Base-by-base conservation (phyloP, 495 filamentous ascomycete species). In the Talaromyces proteolyticus region DNA sequence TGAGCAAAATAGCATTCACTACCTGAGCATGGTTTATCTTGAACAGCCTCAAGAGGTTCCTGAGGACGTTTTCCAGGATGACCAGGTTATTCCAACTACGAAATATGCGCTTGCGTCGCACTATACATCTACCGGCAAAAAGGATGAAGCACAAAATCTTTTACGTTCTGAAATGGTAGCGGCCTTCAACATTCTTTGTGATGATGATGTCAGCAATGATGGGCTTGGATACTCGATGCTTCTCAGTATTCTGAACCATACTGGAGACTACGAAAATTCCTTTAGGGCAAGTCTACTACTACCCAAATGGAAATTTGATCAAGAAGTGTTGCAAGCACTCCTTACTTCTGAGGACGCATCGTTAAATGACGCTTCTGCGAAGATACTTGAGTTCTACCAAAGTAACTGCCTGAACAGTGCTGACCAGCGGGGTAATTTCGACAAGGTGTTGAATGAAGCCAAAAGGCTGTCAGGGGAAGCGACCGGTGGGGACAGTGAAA, bases 221-320 rank as follows among this genome's bases (percentile, higher is more conserved):
- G 22, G 16, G 12, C 19, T 36, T 14, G 52, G 26, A 2, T 54
- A 39, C 17, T n/a, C 4, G 1, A 17, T 47, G 8, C 25, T 54
- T 17, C 40, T 42, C 16, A 17, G 7, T 37, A 6, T 47, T 6
- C 52, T 54, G 3, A 36, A 6, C 1, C 41, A 46, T 14, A 47
- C 11, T 19, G 52, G 47, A 38, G 52, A 54, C 23, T 51, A 41
- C 11, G 52, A 54, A n/a, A 50, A 47, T 46, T 24, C 46, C 14
- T 24, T 5, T 7, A 25, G 17, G 14, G 47, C 52, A 12, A 39
- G 16, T 5, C 12, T 47, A 16, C 29, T 54, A 29, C n/a, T 45
- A 26, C 52, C 47, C 8, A 5, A 8, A 17, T 22, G 26, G 29
- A 10, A 12, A 8, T 54, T 54, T 24, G 22, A 51, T n/a, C 19